Conservation (phyloP, 1,284 basidiomycete genomes). For the Marasmius tenuissimus region DNA sequence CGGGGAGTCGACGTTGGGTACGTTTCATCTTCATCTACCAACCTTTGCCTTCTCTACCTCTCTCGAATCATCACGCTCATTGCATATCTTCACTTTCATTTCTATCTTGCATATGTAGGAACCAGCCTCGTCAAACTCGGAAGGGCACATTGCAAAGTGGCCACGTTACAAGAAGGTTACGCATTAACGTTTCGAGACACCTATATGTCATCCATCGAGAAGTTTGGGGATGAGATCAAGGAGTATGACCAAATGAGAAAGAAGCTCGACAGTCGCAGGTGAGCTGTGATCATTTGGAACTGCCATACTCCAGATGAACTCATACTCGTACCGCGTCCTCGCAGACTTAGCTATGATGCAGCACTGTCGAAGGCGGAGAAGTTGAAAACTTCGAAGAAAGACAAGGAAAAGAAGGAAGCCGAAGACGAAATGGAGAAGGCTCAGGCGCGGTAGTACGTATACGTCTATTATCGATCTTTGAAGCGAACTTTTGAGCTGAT, state of each 20-base stretch:
- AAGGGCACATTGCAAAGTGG: constrained; percentile 79
- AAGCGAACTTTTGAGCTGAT: not conserved
- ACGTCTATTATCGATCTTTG: not conserved
- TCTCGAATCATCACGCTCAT: too few species aligned
- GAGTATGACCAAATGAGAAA: constrained; percentile 71
- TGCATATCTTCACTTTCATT: not conserved
- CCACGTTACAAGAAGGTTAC: constrained; percentile 78
- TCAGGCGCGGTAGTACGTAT: constrained; percentile 11
- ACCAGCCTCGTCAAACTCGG: constrained; percentile 73
- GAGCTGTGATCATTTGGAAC: constrained; percentile 14
- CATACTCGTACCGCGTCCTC: not conserved
- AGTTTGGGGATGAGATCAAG: constrained; percentile 64
- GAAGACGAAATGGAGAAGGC: constrained; percentile 14
- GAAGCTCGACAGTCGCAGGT: constrained; percentile 83
- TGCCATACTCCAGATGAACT: not conserved
- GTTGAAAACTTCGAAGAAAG: constrained; percentile 38
- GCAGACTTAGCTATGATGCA: constrained; percentile 75
- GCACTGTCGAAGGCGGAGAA: constrained; percentile 69
- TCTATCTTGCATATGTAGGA: constrained; percentile 36
- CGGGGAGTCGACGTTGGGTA: constrained; percentile 72
- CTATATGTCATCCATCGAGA: constrained; percentile 65
- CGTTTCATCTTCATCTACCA: constrained; percentile 20
- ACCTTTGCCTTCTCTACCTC: not conserved
- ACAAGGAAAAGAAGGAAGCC: constrained; percentile 13
- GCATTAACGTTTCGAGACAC: constrained; percentile 69